Percentiles rank a stretch among this genome's conserved stretches.
Evolutionary conservation across 352 stramenopile genomes (phyloP).

Genomic region (Phytophthora crassamura): DNA sequence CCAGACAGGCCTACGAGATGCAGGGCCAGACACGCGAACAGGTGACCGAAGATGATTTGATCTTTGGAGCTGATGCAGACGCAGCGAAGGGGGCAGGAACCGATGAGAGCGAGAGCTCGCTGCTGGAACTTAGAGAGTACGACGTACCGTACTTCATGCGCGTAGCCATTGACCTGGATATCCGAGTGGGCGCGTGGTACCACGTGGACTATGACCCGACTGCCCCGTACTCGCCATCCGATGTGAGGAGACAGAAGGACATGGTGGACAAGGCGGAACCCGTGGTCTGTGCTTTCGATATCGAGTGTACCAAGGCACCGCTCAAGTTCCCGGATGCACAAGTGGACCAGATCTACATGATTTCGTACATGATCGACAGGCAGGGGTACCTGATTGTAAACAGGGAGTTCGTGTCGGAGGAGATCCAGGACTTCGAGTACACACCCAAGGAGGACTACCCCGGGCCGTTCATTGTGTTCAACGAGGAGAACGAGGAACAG

Average conservation of each 20-base stretch:
- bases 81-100: slow-evolving; percentile 26
- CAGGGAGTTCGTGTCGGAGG: slow-evolving; percentile 96
- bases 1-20: slow-evolving; percentile 74
- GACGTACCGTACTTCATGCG: slow-evolving; percentile 98
- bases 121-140: slow-evolving; percentile 97
- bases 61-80: slow-evolving; percentile 38
- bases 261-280: slow-evolving; percentile 94
- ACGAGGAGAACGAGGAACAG: slow-evolving; percentile 90
- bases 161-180: slow-evolving; percentile 96
- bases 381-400: slow-evolving; percentile 98
- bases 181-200: slow-evolving; percentile 98
- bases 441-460: slow-evolving; percentile 94
- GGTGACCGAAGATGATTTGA: slow-evolving; percentile 50
- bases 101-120: slow-evolving; percentile 71
- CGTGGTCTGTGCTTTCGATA: slow-evolving; percentile 99
- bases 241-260: slow-evolving; percentile 72
- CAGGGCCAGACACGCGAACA: slow-evolving; percentile 51
- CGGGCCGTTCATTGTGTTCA: slow-evolving; percentile 97
- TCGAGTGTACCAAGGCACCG: slow-evolving; percentile 99
- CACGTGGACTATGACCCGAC: slow-evolving; percentile 87
- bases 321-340: slow-evolving; percentile 99
- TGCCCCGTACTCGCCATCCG: slow-evolving; percentile 55
- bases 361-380: slow-evolving; percentile 99
- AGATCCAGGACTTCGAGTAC: slow-evolving; percentile 99
- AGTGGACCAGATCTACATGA: slow-evolving; percentile 95